A percentile compares a stretch with the other conserved stretches of the same genome.
Evolutionary conservation across 345 rosid genomes (phyloP).

Genomic region (Psidium friedrichsthalianum): DNA sequence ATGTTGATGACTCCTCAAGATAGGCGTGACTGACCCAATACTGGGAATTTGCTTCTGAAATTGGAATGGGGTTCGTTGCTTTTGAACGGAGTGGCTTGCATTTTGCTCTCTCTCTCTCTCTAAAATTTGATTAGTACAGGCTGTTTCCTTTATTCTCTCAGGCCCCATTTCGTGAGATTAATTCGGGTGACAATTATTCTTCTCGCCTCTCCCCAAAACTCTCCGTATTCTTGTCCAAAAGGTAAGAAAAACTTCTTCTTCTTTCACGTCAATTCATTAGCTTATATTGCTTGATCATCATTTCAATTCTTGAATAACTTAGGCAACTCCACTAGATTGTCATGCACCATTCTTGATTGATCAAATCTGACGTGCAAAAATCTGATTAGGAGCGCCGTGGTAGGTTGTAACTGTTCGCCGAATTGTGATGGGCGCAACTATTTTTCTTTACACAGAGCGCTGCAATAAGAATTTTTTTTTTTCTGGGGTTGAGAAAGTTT

Average conservation of each 20-base stretch:
- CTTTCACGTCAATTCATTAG: not conserved
- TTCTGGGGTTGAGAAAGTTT: not conserved
- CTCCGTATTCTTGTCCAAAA: not conserved
- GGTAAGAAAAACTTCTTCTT: not conserved
- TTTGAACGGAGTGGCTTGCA: constrained; percentile 17
- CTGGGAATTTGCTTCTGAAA: not conserved
- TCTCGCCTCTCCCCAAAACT: not conserved
- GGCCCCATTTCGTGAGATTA: not conserved
- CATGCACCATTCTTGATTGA: not conserved
- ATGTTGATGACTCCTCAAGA: not conserved
- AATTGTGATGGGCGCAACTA: not conserved
- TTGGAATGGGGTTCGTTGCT: not conserved
- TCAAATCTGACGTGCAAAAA: rapidly evolving
- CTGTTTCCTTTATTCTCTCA: not conserved
- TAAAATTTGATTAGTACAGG: not conserved
- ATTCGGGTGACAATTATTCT: not conserved
- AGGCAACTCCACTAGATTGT: not conserved
- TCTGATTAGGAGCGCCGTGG: not conserved
- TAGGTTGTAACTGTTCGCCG: not conserved
- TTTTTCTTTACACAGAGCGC: not conserved
- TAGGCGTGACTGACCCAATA: not conserved
- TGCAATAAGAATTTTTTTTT: not conserved
- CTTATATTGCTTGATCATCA: not conserved
- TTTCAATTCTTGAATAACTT: not conserved
- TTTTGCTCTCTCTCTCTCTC: not conserved